These are phyloP conservation scores for Solanum pennellii DNA, from an alignment of 257 asterid species.

Conservation along the genomic window DNA sequence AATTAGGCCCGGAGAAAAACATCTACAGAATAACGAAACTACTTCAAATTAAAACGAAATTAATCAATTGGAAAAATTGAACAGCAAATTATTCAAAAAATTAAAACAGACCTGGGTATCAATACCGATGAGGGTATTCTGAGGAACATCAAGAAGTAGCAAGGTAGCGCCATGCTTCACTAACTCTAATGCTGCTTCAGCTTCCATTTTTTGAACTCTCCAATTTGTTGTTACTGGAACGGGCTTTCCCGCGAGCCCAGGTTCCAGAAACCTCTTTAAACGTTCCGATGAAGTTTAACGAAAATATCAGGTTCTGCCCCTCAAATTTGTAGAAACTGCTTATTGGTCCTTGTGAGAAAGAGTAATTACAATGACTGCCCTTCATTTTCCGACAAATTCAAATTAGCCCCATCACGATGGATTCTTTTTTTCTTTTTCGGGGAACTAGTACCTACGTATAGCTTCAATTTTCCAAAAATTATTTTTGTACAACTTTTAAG, in stretches of 20 bases:
- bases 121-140: constrained; percentile 64
- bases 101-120: constrained; percentile 53
- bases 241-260: neutral
- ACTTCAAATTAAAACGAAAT: neutral
- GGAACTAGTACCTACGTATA: neutral
- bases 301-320: neutral
- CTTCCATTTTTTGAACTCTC: constrained; percentile 35
- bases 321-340: neutral
- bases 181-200: constrained; percentile 50
- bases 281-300: neutral
- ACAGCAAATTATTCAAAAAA: neutral
- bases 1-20: constrained; percentile 73
- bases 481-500: neutral
- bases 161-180: constrained; percentile 64
- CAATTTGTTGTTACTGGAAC: neutral
- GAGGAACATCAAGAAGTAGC: constrained; percentile 82
- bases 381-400: neutral
- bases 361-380: neutral
- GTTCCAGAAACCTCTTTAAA: neutral
- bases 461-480: neutral
- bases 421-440: neutral
- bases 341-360: neutral
- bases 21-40: constrained; percentile 29
- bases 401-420: neutral
- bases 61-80: neutral